Evolutionary conservation across 495 filamentous ascomycete genomes (phyloP), one percentile per base, ranked within the genome.

Genomic region (Podospora conica): DNA sequence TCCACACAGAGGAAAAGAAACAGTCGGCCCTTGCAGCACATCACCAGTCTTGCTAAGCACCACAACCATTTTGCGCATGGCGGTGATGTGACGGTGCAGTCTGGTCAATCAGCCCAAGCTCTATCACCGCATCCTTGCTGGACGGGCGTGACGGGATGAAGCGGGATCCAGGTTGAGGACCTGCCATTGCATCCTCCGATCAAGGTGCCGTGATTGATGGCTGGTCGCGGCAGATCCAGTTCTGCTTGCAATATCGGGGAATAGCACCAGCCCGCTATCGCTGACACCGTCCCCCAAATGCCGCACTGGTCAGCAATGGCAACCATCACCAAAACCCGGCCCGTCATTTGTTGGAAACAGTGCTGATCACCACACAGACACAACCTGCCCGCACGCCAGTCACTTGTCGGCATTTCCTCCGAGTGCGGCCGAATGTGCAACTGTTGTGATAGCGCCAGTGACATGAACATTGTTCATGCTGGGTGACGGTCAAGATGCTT

Each of bases 331-430:
- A 9, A 22, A 11, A 9, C 33, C 33, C 54, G 7, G 5, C 20
- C 9, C 60, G 20, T 55, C 25, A 64, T 64, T 58, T 58, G 55
- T 25, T 53, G 54, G 55, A 64, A 64, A 64, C 63, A 58, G 58
- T 24, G 63, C 63, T 58, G 63, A 64, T 64, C 55, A 57, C 29
- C 63, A 58, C 63, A 57, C 28, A 64, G 53, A 58, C 28, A 64
- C 21, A 21, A 54, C 25, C 22, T 33, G 53, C 24, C 21, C n/a
- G 31, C 31, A 3, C 27, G 1, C 10, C 59, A 53, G 23, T 48
- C 12, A 29, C 58, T 59, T 59, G 5, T 29, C 58, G 25, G 25
- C 29, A n/a, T 59, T 59, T 48, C 40, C 40, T 48, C 40, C 25
- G 25, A 59, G 21, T 33, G 11, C 31, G 54, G 48, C 61, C 25